Conservation (phyloP, 208 protist genomes). For the Plasmodiophora brassicae region DNA sequence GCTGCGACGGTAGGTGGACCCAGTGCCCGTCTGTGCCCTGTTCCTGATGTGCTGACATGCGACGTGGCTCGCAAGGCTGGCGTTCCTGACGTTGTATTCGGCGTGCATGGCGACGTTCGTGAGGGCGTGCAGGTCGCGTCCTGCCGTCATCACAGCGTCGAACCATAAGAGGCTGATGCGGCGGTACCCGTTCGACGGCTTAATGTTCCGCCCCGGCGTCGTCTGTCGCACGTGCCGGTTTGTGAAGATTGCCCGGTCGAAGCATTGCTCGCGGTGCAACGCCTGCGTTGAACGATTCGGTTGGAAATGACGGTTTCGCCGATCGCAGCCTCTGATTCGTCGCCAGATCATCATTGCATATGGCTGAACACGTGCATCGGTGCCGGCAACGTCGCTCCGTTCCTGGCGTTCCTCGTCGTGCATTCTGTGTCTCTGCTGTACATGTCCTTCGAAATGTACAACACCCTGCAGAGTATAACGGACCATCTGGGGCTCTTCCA, state of each 20-base stretch:
- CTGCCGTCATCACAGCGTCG: too few relatives aligned
- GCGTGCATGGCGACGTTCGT: too few relatives aligned
- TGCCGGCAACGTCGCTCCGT: background rate
- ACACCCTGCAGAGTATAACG: background rate
- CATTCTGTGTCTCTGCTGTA: background rate
- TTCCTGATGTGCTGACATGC: too few relatives aligned
- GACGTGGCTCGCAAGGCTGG: too few relatives aligned
- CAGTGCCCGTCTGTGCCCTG: too few relatives aligned
- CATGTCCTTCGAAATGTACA: background rate
- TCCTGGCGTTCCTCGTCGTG: background rate
- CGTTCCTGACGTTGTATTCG: too few relatives aligned
- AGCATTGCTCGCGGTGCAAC: background rate
- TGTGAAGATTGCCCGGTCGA: background rate
- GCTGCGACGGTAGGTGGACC: too few relatives aligned
- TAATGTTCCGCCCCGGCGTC: too few relatives aligned
- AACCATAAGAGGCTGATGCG: too few relatives aligned
- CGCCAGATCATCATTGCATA: background rate
- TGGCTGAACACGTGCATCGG: background rate
- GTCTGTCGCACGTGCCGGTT: too few relatives aligned
- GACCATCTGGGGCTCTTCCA: background rate
- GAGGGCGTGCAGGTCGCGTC: too few relatives aligned
- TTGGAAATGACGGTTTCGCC: background rate
- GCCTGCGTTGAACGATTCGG: constrained; percentile 20
- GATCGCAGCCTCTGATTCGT: background rate
- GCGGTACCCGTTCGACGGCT: too few relatives aligned